phyloP scores from a whole-genome alignment of 345 rosid genomes.

The Populus euphratica region DNA sequence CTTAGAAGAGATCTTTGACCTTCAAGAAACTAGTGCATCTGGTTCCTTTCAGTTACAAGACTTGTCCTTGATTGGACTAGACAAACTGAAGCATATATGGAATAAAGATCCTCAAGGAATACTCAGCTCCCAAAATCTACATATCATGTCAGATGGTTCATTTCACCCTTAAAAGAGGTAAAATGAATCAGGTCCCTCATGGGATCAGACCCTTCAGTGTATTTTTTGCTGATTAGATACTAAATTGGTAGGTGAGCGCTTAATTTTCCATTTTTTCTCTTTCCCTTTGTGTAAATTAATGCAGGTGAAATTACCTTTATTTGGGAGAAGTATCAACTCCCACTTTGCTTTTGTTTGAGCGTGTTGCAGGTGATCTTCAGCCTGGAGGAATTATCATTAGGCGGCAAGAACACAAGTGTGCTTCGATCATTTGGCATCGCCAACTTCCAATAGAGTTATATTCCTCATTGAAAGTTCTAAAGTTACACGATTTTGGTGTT shows the following conservation, averaged over 20 bases:
- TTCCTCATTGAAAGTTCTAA: neutral
- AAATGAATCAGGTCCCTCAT: too few species aligned
- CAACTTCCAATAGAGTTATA: neutral
- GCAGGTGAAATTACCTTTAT: neutral
- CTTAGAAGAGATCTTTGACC: constrained; percentile 10
- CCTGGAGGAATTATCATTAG: neutral
- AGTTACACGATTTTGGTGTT: neutral
- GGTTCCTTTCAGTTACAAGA: neutral
- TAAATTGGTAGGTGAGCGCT: too few species aligned
- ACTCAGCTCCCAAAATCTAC: constrained; percentile 2
- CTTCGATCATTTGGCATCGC: neutral
- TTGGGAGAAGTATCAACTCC: too few species aligned
- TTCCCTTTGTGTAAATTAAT: too few species aligned
- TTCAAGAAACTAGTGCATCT: neutral
- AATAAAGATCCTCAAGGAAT: neutral
- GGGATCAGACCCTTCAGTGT: too few species aligned
- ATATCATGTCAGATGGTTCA: too few species aligned
- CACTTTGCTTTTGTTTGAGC: too few species aligned
- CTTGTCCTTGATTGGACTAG: neutral
- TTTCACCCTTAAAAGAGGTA: too few species aligned
- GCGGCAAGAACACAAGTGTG: neutral
- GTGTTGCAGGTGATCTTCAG: neutral
- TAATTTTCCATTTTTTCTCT: too few species aligned
- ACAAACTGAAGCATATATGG: constrained; percentile 7
- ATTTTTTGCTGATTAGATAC: too few species aligned